Conservation (phyloP, 345 rosid genomes). For the Syzygium aromaticum region DNA sequence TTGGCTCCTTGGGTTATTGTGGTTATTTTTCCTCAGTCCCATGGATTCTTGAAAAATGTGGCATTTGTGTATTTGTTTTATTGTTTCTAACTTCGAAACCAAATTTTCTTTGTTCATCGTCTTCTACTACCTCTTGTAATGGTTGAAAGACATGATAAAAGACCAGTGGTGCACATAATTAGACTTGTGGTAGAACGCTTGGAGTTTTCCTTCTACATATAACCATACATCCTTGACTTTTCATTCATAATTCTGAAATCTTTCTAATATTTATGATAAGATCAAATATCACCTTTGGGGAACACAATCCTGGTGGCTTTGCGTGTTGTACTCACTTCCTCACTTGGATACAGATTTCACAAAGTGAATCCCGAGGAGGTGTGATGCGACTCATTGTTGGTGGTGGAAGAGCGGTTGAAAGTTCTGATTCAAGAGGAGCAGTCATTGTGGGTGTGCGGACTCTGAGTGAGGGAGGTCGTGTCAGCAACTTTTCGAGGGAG, state of each 20-base stretch:
- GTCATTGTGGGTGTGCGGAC: slow-evolving; percentile 97
- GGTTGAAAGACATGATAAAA: background rate
- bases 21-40: background rate
- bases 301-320: background rate
- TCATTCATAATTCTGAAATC: background rate
- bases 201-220: background rate
- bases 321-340: background rate
- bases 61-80: background rate
- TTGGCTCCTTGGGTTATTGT: background rate
- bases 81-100: background rate
- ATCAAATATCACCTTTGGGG: background rate
- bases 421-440: slow-evolving; percentile 80
- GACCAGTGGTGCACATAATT: background rate
- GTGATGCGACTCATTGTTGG: slow-evolving; percentile 99
- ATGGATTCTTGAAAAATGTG: background rate
- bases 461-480: slow-evolving; percentile 98
- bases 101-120: background rate
- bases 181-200: background rate
- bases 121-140: background rate
- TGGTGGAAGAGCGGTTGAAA: slow-evolving; percentile 95
- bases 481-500: slow-evolving; percentile 96
- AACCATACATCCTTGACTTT: background rate
- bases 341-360: slow-evolving; percentile 42
- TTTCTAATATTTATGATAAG: background rate
- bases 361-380: slow-evolving; percentile 79